A percentile compares a stretch with the other conserved stretches of the same genome.
These are phyloP conservation scores for Metschnikowia gruessii DNA, from an alignment of 805 yeast genomes.

Conservation along the genomic window DNA sequence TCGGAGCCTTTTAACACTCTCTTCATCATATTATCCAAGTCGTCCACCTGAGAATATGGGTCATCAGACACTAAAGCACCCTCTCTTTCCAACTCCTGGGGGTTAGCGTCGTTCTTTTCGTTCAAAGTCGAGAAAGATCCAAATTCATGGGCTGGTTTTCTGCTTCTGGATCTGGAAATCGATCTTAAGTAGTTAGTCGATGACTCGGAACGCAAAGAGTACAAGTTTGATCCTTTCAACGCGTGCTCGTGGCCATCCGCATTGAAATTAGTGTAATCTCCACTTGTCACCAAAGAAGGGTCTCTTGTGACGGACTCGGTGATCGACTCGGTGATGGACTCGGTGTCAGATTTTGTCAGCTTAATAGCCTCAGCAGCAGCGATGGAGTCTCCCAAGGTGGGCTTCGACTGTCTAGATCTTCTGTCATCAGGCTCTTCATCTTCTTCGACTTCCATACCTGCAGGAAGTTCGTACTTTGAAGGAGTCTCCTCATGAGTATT, in stretches of 20 bases:
- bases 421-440: slow-evolving; percentile 34
- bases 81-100: slow-evolving; percentile 48
- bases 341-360: slow-evolving; percentile 4
- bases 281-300: slow-evolving; percentile 43
- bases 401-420: slow-evolving; percentile 39
- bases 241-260: slow-evolving; percentile 30
- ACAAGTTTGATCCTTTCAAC: slow-evolving; percentile 21
- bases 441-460: slow-evolving; percentile 29
- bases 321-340: no score
- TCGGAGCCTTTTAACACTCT: slow-evolving; percentile 34
- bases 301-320: slow-evolving; percentile 24
- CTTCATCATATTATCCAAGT: slow-evolving; percentile 49
- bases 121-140: slow-evolving; percentile 21
- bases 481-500: slow-evolving; percentile 49
- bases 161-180: slow-evolving; percentile 61
- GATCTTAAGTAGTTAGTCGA: slow-evolving; percentile 60
- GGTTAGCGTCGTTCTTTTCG: slow-evolving; percentile 29
- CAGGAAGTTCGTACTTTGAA: slow-evolving; percentile 41
- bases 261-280: slow-evolving; percentile 46
- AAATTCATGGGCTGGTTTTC: slow-evolving; percentile 25
- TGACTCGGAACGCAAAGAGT: slow-evolving; percentile 37
- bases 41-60: slow-evolving; percentile 45
- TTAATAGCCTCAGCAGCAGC: slow-evolving; percentile 38
- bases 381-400: slow-evolving; percentile 45
- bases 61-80: slow-evolving; percentile 57